Conservation (phyloP, 2,329 filamentous ascomycete genomes). For the Aspergillus sp. region DNA sequence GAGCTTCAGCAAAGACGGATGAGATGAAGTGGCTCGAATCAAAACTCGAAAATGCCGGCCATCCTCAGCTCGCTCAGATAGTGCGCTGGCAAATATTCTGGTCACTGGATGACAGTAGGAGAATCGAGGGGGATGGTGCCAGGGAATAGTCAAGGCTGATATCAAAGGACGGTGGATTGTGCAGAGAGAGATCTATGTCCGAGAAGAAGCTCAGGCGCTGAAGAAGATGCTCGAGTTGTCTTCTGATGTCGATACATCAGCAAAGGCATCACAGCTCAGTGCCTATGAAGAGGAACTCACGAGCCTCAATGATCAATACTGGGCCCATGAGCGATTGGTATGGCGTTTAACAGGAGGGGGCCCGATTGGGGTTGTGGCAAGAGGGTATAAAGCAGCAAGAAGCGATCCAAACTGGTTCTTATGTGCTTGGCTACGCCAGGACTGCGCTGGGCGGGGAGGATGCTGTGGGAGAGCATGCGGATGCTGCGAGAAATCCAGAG, state of each 20-base stretch:
- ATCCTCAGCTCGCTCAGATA: not conserved
- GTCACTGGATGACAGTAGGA: not conserved
- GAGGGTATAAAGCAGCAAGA: not conserved
- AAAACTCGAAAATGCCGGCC: not conserved
- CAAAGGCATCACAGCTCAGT: not conserved
- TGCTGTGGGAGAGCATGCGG: slow-evolving; percentile 7
- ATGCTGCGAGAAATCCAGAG: slow-evolving; percentile 4
- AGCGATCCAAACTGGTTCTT: not conserved
- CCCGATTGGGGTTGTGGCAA: not conserved
- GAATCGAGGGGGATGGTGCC: not conserved
- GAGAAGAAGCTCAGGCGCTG: not conserved
- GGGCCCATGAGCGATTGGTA: no score
- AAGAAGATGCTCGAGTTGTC: not conserved
- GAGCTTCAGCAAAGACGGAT: not conserved
- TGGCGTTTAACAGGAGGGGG: not conserved
- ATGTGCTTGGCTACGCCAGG: slow-evolving; percentile 2
- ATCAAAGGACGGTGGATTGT: not conserved
- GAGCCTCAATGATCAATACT: not conserved
- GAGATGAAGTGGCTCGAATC: not conserved
- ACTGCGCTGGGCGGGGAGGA: slow-evolving; percentile 5
- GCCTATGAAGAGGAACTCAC: not conserved
- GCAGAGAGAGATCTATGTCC: not conserved
- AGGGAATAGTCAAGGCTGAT: not conserved
- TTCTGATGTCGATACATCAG: not conserved
- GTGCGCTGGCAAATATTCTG: not conserved